Base-by-base conservation (phyloP, 2,329 filamentous ascomycete genomes). In the Neocatenulostroma microsporum region DNA sequence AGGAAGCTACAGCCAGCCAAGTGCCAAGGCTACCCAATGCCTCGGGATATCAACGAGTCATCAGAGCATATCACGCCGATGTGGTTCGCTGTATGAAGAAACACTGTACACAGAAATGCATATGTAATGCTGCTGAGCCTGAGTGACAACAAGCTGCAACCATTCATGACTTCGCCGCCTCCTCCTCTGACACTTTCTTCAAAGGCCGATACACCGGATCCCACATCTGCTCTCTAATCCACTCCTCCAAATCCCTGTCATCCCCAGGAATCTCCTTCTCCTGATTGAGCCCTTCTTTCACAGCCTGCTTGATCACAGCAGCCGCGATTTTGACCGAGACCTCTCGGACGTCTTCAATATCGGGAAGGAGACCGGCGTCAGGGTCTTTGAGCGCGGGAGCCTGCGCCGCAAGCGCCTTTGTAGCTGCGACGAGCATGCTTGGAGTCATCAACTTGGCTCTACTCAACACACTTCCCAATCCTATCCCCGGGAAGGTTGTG, bases 151-250 rank as follows among this genome's bases (percentile, higher is more conserved):
- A n/a, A 18, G 39, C 39, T 30, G 37, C 39, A 41, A 34, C 39
- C 31, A 18, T 41, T 2, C 34, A 34, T 8, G 20, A 13, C 18
- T 34, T 26, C 10, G 14, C 26, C 3, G 32, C 39, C 5, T 24
- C 18, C 21, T 37, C 30, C 13, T 30, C 32, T 4, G 11, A 31
- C 7, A 85, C 76, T 23, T 69, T 65, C 54, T 69, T 72, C 47
- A 86, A 56, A 1, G 75, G 73, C 18, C 82, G 61, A 56, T 88
- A 89, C 32, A 68, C 69, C 0, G 83, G 71, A 44, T 81, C 67
- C 84, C 83, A 88, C 83, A 88, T 88, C 66, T 87, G 83, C 62
- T 79, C 79, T 18, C 70, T 59, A 41, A 88, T 78, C 83, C 83
- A 89, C 39, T 73, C 72, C 37, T 83, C 77, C 21, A 85, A 50